A percentile compares a stretch with the other conserved stretches of the same genome.
Conservation (phyloP, 202 grass and related monocot genomes). For the Brachypodium distachyon region DNA sequence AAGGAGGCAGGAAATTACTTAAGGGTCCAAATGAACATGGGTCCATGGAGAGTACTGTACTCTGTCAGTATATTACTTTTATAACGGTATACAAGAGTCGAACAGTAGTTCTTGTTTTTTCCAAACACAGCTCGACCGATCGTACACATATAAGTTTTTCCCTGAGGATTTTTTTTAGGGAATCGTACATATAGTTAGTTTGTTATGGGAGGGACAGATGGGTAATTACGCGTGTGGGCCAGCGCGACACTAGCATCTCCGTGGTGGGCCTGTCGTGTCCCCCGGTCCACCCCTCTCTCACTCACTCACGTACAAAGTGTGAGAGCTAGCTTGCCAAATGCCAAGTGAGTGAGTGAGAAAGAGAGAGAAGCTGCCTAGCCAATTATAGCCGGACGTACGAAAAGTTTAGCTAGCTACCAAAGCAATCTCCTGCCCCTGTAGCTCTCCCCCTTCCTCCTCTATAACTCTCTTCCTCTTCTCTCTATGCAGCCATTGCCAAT, state of each 20-base stretch:
- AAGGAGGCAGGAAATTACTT: too few relatives aligned
- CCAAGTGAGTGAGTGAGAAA: not conserved
- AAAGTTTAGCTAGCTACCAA: not conserved
- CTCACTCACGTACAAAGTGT: conserved; percentile 29
- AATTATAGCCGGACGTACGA: conserved; percentile 2
- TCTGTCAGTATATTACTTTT: too few relatives aligned
- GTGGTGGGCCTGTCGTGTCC: conserved; percentile 25
- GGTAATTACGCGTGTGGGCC: conserved; percentile 4
- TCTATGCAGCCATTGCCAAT: not conserved
- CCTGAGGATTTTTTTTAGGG: too few relatives aligned
- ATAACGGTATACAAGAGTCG: too few relatives aligned
- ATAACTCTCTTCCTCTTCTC: not conserved
- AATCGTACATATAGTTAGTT: too few relatives aligned
- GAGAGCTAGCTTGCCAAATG: not conserved
- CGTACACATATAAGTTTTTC: too few relatives aligned
- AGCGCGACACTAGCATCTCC: not conserved
- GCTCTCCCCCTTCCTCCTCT: not conserved
- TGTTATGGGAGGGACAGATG: not conserved
- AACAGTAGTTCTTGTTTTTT: too few relatives aligned
- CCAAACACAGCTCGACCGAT: too few relatives aligned
- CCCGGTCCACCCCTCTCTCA: not conserved
- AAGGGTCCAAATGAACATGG: too few relatives aligned
- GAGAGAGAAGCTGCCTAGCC: not conserved
- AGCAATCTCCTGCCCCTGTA: conserved; percentile 22
- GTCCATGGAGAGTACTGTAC: too few relatives aligned